A percentile compares a stretch with the other conserved stretches of the same genome.
These are phyloP conservation scores for Coelastrella sp. DNA, from an alignment of 139 green algal species.

Conservation along the genomic window DNA sequence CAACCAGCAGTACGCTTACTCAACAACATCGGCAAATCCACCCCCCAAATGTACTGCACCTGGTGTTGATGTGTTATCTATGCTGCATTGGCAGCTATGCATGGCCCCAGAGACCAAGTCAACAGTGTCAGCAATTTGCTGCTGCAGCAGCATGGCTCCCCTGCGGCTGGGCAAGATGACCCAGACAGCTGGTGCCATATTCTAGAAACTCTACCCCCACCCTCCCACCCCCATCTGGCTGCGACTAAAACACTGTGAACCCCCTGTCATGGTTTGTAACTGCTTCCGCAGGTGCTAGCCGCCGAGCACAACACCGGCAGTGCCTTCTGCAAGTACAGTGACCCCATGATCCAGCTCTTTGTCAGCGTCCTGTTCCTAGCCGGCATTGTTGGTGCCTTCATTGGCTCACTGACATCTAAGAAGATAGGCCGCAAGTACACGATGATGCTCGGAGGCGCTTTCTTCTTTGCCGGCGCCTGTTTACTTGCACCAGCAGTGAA, in stretches of 20 bases:
- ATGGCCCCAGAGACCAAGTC: no score
- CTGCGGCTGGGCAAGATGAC: no score
- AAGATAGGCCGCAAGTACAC: conserved; percentile 55
- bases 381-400: conserved; percentile 48
- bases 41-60: not conserved
- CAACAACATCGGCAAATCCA: not conserved
- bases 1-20: not conserved
- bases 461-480: conserved; percentile 64
- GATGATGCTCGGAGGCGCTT: conserved; percentile 64
- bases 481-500: conserved; percentile 64
- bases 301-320: not conserved
- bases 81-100: no score
- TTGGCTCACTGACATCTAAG: conserved; percentile 27
- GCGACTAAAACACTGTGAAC: no score
- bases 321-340: conserved; percentile 73
- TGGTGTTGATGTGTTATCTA: no score
- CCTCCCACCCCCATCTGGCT: no score
- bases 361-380: conserved; percentile 72
- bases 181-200: no score
- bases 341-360: conserved; percentile 77
- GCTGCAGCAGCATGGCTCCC: no score
- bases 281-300: conserved; percentile 14
- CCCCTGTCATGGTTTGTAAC: no score
- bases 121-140: no score
- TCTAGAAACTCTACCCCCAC: no score